phyloP scores from a whole-genome alignment of 768 basidiomycete genomes.

The Lactarius tabidus region DNA sequence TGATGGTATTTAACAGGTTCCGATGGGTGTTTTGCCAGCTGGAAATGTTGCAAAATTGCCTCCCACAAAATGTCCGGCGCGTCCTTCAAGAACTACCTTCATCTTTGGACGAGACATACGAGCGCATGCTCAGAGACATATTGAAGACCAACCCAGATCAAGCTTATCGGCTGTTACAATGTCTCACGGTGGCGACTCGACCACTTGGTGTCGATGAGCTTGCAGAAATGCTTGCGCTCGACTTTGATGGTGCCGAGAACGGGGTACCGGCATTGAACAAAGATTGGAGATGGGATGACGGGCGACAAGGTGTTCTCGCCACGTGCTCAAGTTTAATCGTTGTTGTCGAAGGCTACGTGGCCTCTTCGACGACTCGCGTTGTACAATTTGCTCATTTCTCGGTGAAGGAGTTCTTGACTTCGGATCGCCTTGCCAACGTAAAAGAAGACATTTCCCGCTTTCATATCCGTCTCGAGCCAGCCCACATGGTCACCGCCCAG shows the following conservation, averaged over 20 bases:
- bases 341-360: not conserved
- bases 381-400: constrained; percentile 1
- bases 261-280: not conserved
- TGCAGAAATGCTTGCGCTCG: not conserved
- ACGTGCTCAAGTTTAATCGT: not conserved
- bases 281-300: not conserved
- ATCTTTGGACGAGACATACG: not conserved
- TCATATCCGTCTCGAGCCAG: not conserved
- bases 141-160: not conserved
- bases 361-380: not conserved
- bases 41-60: not conserved
- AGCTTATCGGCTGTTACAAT: not conserved
- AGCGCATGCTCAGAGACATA: not conserved
- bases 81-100: not conserved
- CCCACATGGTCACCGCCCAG: not conserved
- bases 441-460: not conserved
- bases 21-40: not conserved
- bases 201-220: not conserved
- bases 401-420: constrained; percentile 3
- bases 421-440: not conserved
- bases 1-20: not conserved
- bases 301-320: not conserved
- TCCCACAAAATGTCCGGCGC: not conserved
- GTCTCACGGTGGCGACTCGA: not conserved
- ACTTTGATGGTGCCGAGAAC: not conserved